Conservation (phyloP, 2,329 filamentous ascomycete species). For the Drechslerella stenobrocha region DNA sequence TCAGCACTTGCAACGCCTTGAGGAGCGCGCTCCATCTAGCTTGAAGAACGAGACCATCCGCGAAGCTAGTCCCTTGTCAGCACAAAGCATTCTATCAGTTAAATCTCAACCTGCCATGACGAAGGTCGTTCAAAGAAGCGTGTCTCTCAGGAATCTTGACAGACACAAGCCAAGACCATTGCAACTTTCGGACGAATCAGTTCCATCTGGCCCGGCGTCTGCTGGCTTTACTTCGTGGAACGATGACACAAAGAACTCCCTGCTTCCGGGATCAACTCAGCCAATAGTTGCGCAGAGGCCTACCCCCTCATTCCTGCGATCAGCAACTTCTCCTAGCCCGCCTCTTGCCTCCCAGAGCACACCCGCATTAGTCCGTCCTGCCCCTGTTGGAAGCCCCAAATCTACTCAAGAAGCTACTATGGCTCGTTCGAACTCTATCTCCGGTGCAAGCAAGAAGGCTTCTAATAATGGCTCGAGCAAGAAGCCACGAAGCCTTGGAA, state of each 20-base stretch:
- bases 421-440: conserved; percentile 33
- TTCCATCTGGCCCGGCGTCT: conserved; percentile 37
- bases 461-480: conserved; percentile 18
- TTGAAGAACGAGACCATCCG: conserved; percentile 34
- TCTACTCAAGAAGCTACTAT: conserved; percentile 15
- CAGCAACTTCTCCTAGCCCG: conserved; percentile 35
- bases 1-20: conserved; percentile 66
- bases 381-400: conserved; percentile 29
- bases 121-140: conserved; percentile 43
- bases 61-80: conserved; percentile 40
- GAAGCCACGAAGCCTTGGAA: conserved; percentile 45
- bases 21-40: conserved; percentile 50
- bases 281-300: background rate
- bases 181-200: conserved; percentile 35
- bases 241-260: conserved; percentile 28
- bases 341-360: conserved; percentile 37
- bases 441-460: conserved; percentile 21
- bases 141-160: conserved; percentile 40
- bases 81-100: conserved; percentile 28
- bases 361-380: conserved; percentile 33
- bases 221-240: conserved; percentile 41
- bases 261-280: conserved; percentile 20
- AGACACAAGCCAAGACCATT: conserved; percentile 38
- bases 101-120: conserved; percentile 36
- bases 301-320: conserved; percentile 20